Conservation (phyloP, 495 filamentous ascomycete species). For the Talaromyces proteolyticus region DNA sequence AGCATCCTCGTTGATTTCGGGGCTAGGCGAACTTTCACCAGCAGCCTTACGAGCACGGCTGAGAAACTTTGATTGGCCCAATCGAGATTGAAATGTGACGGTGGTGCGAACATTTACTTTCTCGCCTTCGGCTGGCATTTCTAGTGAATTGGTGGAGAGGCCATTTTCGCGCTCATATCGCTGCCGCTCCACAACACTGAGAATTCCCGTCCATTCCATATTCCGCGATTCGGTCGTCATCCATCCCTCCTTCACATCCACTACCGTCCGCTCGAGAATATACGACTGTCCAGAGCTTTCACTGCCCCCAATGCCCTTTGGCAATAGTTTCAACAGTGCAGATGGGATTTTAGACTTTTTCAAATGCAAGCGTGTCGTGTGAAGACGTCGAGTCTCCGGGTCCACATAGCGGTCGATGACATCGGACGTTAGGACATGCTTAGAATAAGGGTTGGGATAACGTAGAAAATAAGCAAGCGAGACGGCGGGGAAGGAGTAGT, state of each 20-base stretch:
- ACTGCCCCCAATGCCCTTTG: constrained; percentile 66
- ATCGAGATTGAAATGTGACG: constrained; percentile 76
- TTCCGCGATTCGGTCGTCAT: constrained; percentile 81
- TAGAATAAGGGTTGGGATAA: constrained; percentile 95
- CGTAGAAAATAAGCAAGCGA: constrained; percentile 98
- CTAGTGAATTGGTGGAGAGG: constrained; percentile 10
- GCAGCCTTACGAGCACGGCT: constrained; percentile 37
- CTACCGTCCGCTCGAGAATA: constrained; percentile 85
- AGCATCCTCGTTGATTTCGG: constrained; percentile 42
- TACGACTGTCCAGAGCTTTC: constrained; percentile 73
- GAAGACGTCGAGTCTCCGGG: constrained; percentile 68
- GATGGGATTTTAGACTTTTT: constrained; percentile 89
- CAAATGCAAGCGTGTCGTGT: constrained; percentile 85
- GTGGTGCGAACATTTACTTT: constrained; percentile 77
- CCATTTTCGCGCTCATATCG: constrained; percentile 51
- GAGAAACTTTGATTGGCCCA: constrained; percentile 67
- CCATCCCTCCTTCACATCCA: constrained; percentile 86
- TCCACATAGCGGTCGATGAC: constrained; percentile 86
- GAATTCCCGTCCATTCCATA: constrained; percentile 84
- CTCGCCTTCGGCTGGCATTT: constrained; percentile 24
- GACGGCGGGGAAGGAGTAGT: constrained; percentile 86
- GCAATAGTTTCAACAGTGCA: constrained; percentile 74
- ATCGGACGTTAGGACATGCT: constrained; percentile 93
- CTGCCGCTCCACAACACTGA: constrained; percentile 90
- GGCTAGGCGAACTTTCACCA: constrained; percentile 9